Conservation (phyloP, 78 protist species). For the Speleostelium caveatum region DNA sequence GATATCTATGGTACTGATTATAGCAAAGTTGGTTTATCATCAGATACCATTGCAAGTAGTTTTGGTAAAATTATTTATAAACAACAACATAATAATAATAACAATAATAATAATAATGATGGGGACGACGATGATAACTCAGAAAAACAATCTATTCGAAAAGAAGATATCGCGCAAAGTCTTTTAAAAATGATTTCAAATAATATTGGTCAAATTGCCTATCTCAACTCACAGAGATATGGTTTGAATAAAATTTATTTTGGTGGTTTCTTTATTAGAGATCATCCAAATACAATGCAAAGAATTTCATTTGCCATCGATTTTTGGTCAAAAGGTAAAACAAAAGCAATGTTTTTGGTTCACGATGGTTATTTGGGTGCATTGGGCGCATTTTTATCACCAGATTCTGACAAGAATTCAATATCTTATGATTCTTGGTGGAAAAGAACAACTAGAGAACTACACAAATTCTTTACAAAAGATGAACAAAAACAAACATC, state of each 20-base stretch:
- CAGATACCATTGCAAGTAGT: conserved; percentile 87
- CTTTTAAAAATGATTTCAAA: conserved; percentile 90
- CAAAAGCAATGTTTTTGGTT: conserved; percentile 83
- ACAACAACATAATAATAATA: conserved; percentile 8
- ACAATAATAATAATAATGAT: background rate
- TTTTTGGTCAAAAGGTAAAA: conserved; percentile 89
- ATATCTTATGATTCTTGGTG: background rate
- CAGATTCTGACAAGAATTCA: background rate
- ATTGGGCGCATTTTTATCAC: conserved; percentile 85
- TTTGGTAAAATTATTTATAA: conserved; percentile 73
- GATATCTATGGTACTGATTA: conserved; percentile 97
- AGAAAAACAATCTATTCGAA: background rate
- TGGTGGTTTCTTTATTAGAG: conserved; percentile 91
- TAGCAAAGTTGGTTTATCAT: conserved; percentile 69
- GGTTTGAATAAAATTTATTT: conserved; percentile 82
- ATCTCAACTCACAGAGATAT: conserved; percentile 79
- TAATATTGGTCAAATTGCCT: conserved; percentile 94
- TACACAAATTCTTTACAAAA: conserved; percentile 23
- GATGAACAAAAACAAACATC: background rate
- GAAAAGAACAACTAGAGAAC: conserved; percentile 46
- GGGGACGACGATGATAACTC: too few relatives aligned
- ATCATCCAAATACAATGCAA: conserved; percentile 80
- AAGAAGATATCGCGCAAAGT: conserved; percentile 76
- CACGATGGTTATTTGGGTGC: conserved; percentile 95
- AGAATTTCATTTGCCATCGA: conserved; percentile 80